phyloP scores from a whole-genome alignment of 2,329 filamentous ascomycete genomes.

The Rhytidhysteron rufulum region DNA sequence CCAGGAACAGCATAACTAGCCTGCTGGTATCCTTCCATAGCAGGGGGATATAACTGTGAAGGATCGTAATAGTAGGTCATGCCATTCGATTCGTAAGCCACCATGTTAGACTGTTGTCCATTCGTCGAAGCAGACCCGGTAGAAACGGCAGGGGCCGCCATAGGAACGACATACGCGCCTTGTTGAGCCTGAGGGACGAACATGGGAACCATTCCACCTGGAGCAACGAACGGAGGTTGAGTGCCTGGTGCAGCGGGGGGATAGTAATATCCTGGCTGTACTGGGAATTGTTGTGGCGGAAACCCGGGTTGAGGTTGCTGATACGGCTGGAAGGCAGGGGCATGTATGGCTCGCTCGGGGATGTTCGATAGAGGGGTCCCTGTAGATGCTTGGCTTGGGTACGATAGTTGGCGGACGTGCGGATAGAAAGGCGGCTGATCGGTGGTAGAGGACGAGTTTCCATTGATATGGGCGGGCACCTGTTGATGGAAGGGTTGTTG shows the following conservation, averaged over 20 bases:
- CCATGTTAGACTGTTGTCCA: conserved; percentile 47
- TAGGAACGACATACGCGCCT: conserved; percentile 39
- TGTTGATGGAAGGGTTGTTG: conserved; percentile 93
- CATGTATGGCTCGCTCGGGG: conserved; percentile 87
- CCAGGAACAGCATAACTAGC: conserved; percentile 55
- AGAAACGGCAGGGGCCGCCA: conserved; percentile 16
- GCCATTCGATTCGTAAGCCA: conserved; percentile 87
- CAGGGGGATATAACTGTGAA: conserved; percentile 55
- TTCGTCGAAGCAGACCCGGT: conserved; percentile 27
- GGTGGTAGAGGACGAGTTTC: conserved; percentile 50
- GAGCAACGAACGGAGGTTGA: conserved; percentile 41
- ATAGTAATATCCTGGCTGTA: conserved; percentile 61
- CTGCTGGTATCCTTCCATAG: conserved; percentile 37
- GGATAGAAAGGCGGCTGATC: conserved; percentile 47
- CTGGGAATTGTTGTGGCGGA: conserved; percentile 40
- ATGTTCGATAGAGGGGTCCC: conserved; percentile 87
- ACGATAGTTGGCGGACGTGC: conserved; percentile 66
- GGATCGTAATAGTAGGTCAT: conserved; percentile 95
- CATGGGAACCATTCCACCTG: conserved; percentile 48
- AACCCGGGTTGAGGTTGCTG: conserved; percentile 54
- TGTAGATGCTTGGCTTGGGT: conserved; percentile 65
- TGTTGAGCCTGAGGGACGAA: conserved; percentile 58
- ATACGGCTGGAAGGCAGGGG: conserved; percentile 78
- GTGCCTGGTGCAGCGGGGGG: conserved; percentile 43
- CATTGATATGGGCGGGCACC: conserved; percentile 70